Percentiles rank a stretch among this genome's conserved stretches.
phyloP scores from a whole-genome alignment of 1,139 yeast genomes.

The Groenewaldozyma sp. region DNA sequence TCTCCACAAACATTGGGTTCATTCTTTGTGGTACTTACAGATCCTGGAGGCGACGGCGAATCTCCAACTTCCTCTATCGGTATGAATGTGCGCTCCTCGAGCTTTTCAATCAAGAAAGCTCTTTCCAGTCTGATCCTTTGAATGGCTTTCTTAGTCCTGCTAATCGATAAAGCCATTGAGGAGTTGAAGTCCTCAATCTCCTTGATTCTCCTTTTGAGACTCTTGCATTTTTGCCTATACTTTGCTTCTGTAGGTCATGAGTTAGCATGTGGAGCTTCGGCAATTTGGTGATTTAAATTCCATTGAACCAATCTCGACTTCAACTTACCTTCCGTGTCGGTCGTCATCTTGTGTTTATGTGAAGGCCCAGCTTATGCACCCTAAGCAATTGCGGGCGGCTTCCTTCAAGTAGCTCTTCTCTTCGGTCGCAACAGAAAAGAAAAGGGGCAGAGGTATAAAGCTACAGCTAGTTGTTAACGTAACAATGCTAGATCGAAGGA shows the following conservation, averaged over 20 bases:
- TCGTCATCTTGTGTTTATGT: not conserved
- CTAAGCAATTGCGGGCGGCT: no score
- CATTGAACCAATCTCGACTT: no score
- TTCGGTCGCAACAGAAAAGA: no score
- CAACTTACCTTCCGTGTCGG: slow-evolving; percentile 2
- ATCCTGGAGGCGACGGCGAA: slow-evolving; percentile 26
- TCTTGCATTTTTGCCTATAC: slow-evolving; percentile 55
- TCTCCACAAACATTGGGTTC: slow-evolving; percentile 6
- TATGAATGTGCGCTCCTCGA: slow-evolving; percentile 41
- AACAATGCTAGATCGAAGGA: no score
- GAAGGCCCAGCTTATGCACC: no score
- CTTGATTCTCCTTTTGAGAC: slow-evolving; percentile 58
- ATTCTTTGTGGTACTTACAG: slow-evolving; percentile 17
- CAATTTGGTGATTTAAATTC: not conserved
- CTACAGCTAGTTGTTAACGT: no score
- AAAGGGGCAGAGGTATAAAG: no score
- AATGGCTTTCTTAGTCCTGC: slow-evolving; percentile 68
- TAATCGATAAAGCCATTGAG: slow-evolving; percentile 63
- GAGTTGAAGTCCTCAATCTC: slow-evolving; percentile 79
- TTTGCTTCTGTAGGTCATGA: slow-evolving; percentile 22
- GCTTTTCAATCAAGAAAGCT: slow-evolving; percentile 65
- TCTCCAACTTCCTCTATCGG: slow-evolving; percentile 25
- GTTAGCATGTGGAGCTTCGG: not conserved
- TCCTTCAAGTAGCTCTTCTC: no score
- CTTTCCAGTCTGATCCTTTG: slow-evolving; percentile 78